Conservation (phyloP, 2,329 filamentous ascomycete species). For the Ophiostoma sp. region DNA sequence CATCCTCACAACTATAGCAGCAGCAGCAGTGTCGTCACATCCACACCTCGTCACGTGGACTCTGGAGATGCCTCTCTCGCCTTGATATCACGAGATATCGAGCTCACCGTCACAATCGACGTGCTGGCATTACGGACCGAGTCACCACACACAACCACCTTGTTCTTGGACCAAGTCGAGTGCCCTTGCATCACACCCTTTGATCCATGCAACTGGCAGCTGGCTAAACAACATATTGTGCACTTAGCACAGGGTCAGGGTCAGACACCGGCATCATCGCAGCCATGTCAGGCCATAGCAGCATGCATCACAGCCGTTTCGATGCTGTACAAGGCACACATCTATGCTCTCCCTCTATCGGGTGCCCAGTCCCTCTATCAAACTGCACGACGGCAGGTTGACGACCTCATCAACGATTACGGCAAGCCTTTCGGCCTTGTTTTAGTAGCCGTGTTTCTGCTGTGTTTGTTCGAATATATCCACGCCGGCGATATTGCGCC, state of each 20-base stretch:
- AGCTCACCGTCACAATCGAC: conserved; percentile 17
- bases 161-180: conserved; percentile 13
- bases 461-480: neutral
- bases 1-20: neutral
- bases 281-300: neutral
- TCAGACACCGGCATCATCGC: neutral
- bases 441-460: neutral
- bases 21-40: neutral
- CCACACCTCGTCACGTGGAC: neutral
- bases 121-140: conserved; percentile 1
- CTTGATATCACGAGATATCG: conserved; percentile 14
- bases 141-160: neutral
- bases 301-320: neutral
- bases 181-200: conserved; percentile 14
- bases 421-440: neutral
- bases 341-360: neutral
- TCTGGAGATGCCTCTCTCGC: neutral
- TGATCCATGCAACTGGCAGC: conserved; percentile 12
- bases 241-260: neutral
- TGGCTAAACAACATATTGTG: conserved; percentile 4
- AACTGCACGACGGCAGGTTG: neutral
- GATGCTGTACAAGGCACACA: neutral
- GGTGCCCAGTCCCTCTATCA: neutral
- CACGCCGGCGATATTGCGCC: neutral
- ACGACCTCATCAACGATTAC: neutral